Evolutionary conservation across 306 rosid species (phyloP).

Genomic region (Inga leiocalycina): DNA sequence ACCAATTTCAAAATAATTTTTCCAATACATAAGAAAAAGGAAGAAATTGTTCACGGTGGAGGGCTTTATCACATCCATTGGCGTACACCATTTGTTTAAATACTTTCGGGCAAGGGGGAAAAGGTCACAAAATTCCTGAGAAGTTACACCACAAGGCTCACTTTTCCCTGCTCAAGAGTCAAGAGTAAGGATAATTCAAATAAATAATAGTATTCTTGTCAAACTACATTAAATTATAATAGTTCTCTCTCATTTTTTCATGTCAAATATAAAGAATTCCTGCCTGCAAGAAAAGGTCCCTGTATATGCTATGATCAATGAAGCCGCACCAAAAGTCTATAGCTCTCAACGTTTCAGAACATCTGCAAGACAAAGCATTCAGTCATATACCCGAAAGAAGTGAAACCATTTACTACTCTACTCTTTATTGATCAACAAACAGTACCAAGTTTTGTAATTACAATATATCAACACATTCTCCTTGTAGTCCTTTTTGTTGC

Average conservation of each 20-base stretch:
- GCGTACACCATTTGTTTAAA: not conserved
- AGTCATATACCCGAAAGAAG: not conserved
- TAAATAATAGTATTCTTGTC: not conserved
- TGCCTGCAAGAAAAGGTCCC: conserved; percentile 25
- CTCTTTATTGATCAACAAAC: not conserved
- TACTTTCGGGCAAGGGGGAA: not conserved
- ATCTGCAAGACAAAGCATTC: conserved; percentile 35
- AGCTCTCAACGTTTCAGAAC: conserved; percentile 30
- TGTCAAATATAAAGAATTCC: conserved; percentile 38
- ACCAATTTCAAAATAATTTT: not conserved
- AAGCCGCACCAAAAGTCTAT: conserved; percentile 27
- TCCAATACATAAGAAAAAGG: not conserved
- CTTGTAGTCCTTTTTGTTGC: not conserved
- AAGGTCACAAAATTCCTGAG: not conserved
- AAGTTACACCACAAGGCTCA: not conserved
- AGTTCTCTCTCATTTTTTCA: not conserved
- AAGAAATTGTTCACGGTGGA: not conserved
- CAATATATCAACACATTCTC: not conserved
- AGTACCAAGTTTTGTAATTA: not conserved
- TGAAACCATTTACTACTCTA: not conserved
- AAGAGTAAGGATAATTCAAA: not conserved
- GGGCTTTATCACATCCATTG: not conserved
- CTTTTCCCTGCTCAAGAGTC: not conserved
- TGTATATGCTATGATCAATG: not conserved
- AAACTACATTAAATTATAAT: not conserved